Percentiles rank a stretch among this genome's conserved stretches.
phyloP scores from a whole-genome alignment of 2,329 filamentous ascomycete species.

The Pestalotiopsis fici region DNA sequence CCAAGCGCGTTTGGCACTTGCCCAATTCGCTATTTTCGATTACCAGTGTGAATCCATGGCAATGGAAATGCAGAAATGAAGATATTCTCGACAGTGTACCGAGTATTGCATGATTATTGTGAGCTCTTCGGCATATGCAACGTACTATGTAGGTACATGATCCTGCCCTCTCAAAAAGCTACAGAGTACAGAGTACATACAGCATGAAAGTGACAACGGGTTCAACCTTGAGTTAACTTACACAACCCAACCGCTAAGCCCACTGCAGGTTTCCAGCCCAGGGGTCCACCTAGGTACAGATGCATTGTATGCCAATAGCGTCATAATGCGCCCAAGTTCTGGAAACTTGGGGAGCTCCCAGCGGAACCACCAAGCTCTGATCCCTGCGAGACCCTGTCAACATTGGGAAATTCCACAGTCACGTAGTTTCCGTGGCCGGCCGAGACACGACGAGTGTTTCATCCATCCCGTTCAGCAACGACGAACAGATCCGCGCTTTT shows the following conservation, averaged over 20 bases:
- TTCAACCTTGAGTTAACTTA: neutral
- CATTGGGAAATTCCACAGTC: neutral
- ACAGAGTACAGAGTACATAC: no score
- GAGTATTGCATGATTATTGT: no score
- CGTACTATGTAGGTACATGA: no score
- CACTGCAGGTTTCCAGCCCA: neutral
- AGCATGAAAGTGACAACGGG: neutral
- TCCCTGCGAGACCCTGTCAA: neutral
- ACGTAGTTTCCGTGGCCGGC: neutral
- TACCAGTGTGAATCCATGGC: no score
- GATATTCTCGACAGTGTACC: no score
- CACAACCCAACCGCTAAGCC: neutral
- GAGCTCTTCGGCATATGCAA: no score
- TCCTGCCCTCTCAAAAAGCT: no score
- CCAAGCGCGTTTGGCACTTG: no score
- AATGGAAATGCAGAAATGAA: no score
- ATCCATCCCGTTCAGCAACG: neutral
- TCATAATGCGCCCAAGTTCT: neutral
- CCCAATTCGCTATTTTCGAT: no score
- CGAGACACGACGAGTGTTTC: neutral
- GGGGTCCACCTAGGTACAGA: neutral
- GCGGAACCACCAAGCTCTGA: neutral
- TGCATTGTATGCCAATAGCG: neutral
- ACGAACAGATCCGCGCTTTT: neutral
- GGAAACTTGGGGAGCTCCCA: neutral